Evolutionary conservation across 73 alveolate genomes (phyloP), one percentile per base, ranked within the genome.

Genomic region (Paramecium tetraurelia): DNA sequence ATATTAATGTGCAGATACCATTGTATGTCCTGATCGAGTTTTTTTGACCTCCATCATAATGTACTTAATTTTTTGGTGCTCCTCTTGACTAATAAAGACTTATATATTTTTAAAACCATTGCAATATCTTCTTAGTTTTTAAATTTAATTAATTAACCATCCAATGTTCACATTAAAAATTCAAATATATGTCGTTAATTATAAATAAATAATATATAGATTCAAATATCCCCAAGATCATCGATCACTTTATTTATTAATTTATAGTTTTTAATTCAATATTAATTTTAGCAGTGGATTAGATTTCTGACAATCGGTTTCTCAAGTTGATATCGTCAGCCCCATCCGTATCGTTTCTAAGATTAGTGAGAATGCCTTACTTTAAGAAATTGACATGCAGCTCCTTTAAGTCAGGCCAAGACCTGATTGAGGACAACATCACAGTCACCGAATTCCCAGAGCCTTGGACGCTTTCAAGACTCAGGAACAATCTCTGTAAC

Each of bases 51-150:
- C 90, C 90, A 43, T 80, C 90, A 29, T 24, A 80, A 21, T 44
- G 9, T 20, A 80, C 90, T 46, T 41, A 20, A 46, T 35, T 80
- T 41, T 80, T 80, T 0, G 90, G 90, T 41, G 53, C 90, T 80
- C 90, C 90, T 80, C 90, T 80, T 0, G 90, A 80, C 90, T 80
- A 80, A 22, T 75, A 48, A 80, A 44, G 31, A 80, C 86, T 72
- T 72, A 72, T 36, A 72, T 8, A 72, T 4, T 72, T 36, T 72
- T n/a, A 72, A 33, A 72, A 72, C 86, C 86, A 72, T 72, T 72
- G 84, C 84, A 16, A 3, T 18, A 4, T 63, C 84, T 63, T 63
- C 84, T 63, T 21, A 27, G 22, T 63, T 63, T 63, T 63, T 50
- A 63, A 63, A 63, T 63, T 63, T 63, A 63, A 63, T 63, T 63